Conservation (phyloP, 1,139 yeast species). For the Arxiozyma slooffiae region DNA sequence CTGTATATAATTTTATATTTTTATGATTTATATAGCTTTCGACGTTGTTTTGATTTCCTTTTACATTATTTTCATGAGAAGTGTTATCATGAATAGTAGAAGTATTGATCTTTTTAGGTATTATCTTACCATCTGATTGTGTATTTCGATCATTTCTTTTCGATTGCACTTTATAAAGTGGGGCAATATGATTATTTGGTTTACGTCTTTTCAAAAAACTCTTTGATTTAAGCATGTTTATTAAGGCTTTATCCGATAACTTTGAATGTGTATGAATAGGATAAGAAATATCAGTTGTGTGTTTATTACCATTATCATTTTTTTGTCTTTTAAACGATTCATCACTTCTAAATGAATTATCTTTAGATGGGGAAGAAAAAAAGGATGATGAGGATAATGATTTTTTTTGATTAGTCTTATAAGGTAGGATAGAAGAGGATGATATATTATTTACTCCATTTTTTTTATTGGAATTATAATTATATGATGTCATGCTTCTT, state of each 20-base stretch:
- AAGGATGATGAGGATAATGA: neutral
- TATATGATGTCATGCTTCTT: constrained; percentile 1
- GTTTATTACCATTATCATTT: neutral
- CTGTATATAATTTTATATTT: neutral
- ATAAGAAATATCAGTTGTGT: neutral
- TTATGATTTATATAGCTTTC: no score
- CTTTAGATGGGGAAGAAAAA: neutral
- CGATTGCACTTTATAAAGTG: neutral
- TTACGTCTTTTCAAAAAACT: neutral
- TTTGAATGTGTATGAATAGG: neutral
- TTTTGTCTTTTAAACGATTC: neutral
- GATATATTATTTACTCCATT: neutral
- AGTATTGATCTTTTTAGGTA: neutral
- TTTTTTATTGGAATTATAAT: neutral
- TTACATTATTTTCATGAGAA: neutral
- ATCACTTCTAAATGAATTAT: neutral
- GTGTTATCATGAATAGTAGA: neutral
- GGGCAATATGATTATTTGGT: neutral
- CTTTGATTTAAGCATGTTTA: neutral
- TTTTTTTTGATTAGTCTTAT: neutral
- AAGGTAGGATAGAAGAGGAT: neutral
- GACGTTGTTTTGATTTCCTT: neutral
- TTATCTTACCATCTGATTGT: neutral
- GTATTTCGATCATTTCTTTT: neutral
- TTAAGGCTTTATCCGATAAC: neutral